phyloP scores from a whole-genome alignment of 2,329 filamentous ascomycete genomes.

The Diaporthe longicolla region DNA sequence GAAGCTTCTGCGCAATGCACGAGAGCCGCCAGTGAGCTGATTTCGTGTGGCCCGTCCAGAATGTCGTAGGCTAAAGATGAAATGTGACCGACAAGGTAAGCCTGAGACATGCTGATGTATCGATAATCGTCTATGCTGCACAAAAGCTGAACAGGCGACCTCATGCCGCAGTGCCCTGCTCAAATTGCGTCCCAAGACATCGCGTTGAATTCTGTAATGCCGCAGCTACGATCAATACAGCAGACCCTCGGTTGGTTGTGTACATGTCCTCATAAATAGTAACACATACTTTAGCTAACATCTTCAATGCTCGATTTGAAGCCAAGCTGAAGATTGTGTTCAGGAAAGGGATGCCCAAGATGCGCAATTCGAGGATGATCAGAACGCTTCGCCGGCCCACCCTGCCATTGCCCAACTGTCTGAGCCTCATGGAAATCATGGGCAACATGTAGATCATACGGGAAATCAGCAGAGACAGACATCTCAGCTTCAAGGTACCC shows the following conservation, averaged over 20 bases:
- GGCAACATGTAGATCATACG: neutral
- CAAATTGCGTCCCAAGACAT: conserved; percentile 2
- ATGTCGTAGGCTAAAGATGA: conserved; percentile 23
- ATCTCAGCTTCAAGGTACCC: neutral
- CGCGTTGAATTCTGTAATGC: conserved; percentile 5
- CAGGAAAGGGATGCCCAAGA: neutral
- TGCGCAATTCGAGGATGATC: neutral
- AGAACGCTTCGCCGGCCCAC: neutral
- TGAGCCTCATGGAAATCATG: neutral
- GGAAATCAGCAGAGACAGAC: neutral
- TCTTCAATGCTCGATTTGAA: neutral
- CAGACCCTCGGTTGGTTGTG: neutral
- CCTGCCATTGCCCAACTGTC: neutral
- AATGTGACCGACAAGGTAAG: conserved; percentile 19
- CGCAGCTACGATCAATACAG: neutral
- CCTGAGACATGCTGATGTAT: neutral
- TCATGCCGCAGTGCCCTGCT: conserved; percentile 3
- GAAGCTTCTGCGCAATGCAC: neutral
- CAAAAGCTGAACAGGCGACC: neutral
- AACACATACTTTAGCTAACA: neutral
- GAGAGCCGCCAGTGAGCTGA: neutral
- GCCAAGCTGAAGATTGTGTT: neutral
- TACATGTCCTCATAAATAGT: no score
- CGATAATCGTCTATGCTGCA: neutral
- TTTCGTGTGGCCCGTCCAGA: neutral